These are phyloP conservation scores for Aechmea fasciata DNA, from an alignment of 176 grass and related monocot species.

Conservation along the genomic window DNA sequence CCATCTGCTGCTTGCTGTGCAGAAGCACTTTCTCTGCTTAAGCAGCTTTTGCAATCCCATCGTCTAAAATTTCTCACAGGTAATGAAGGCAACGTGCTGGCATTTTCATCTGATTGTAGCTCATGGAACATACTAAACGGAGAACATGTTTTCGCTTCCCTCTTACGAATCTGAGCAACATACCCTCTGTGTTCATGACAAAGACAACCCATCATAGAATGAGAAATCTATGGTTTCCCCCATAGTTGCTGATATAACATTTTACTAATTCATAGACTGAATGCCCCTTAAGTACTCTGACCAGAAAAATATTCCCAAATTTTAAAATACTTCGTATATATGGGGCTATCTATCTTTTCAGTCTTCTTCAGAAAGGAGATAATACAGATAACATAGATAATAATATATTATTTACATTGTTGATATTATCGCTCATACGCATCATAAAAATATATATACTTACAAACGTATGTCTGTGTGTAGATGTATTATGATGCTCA, in stretches of 20 bases:
- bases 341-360: neutral
- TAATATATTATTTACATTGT: neutral
- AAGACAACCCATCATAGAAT: constrained; percentile 12
- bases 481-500: neutral
- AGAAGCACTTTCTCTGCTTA: constrained; percentile 24
- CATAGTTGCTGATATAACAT: constrained; percentile 11
- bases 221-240: neutral
- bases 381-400: neutral
- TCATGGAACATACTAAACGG: constrained; percentile 33
- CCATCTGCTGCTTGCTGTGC: constrained; percentile 9
- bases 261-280: neutral
- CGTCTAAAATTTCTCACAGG: constrained; percentile 32
- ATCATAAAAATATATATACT: neutral
- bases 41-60: constrained; percentile 63
- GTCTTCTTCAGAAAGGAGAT: neutral
- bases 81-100: constrained; percentile 11
- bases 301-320: no score
- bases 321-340: no score
- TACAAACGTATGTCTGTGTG: neutral
- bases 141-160: constrained; percentile 32
- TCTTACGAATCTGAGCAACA: constrained; percentile 40
- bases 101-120: constrained; percentile 14
- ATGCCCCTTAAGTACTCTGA: neutral
- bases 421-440: neutral
- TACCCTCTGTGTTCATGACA: constrained; percentile 37